These are phyloP conservation scores for Lipomyces yamadae DNA, from an alignment of 805 yeast species.

Conservation along the genomic window DNA sequence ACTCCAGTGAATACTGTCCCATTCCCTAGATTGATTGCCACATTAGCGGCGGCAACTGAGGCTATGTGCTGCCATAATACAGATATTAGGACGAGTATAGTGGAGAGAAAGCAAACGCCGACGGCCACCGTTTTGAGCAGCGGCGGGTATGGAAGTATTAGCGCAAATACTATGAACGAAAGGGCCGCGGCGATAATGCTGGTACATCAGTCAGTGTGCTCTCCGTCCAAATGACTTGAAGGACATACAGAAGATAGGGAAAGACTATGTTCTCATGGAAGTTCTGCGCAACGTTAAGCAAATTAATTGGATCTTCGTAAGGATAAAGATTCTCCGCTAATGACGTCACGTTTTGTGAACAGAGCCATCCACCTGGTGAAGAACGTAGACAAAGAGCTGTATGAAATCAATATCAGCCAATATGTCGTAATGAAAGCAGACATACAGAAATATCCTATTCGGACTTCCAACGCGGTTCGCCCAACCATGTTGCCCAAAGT, in stretches of 20 bases:
- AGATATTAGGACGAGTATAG: conserved; percentile 29
- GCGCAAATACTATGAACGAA: conserved; percentile 27
- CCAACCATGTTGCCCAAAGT: conserved; percentile 28
- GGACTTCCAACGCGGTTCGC: conserved; percentile 21
- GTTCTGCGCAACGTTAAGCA: conserved; percentile 25
- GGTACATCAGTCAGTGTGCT: neutral
- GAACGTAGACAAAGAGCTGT: conserved; percentile 20
- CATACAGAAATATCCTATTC: conserved; percentile 34
- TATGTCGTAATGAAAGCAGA: neutral
- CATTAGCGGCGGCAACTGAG: conserved; percentile 25
- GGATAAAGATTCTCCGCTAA: conserved; percentile 19
- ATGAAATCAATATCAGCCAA: neutral
- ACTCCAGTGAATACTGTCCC: conserved; percentile 30
- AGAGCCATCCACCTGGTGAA: conserved; percentile 27
- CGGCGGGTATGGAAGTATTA: conserved; percentile 35
- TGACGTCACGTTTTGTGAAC: conserved; percentile 29
- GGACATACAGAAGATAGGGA: conserved; percentile 28
- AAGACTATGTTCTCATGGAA: conserved; percentile 29
- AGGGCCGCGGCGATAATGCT: conserved; percentile 27
- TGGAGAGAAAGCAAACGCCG: conserved; percentile 23
- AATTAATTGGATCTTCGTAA: conserved; percentile 31
- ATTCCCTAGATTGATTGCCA: conserved; percentile 25
- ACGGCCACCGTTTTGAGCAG: conserved; percentile 17
- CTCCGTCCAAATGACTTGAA: neutral
- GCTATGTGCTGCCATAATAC: conserved; percentile 37